Conservation (phyloP, 352 stramenopile species). For the Pythium dissotocum region DNA sequence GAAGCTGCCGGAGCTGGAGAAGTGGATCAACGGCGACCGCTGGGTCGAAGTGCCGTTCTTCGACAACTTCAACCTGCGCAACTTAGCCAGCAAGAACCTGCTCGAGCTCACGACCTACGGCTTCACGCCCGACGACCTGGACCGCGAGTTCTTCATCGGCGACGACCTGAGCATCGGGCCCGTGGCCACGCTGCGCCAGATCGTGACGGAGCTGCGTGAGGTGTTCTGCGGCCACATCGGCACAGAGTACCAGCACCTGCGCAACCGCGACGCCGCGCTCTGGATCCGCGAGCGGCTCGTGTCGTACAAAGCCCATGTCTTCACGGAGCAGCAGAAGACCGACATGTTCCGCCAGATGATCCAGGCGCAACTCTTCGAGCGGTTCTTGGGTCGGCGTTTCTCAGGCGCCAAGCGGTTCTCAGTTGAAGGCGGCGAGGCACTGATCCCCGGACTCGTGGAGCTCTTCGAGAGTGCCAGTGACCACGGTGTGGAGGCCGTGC, state of each 20-base stretch:
- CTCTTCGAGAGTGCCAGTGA: conserved; percentile 95
- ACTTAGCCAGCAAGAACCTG: conserved; percentile 77
- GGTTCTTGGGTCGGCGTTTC: conserved; percentile 95
- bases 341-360: conserved; percentile 95
- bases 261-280: conserved; percentile 86
- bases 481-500: conserved; percentile 95
- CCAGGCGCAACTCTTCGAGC: conserved; percentile 97
- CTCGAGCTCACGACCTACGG: conserved; percentile 85
- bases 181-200: conserved; percentile 77
- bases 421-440: conserved; percentile 96
- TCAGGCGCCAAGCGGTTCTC: conserved; percentile 97
- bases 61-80: conserved; percentile 86
- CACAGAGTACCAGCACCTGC: conserved; percentile 99
- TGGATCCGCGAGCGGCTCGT: conserved; percentile 77
- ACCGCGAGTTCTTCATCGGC: conserved; percentile 92
- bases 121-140: conserved; percentile 89
- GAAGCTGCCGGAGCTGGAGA: conserved; percentile 82
- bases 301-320: conserved; percentile 59
- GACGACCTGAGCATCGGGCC: conserved; percentile 84
- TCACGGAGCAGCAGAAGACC: conserved; percentile 88
- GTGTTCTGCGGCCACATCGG: conserved; percentile 97
- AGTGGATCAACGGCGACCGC: conserved; percentile 82
- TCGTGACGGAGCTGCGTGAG: conserved; percentile 92
- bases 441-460: conserved; percentile 95
- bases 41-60: conserved; percentile 88